These are phyloP conservation scores for Ogataea nakhonphanomensis DNA, from an alignment of 805 yeast species.

Conservation along the genomic window DNA sequence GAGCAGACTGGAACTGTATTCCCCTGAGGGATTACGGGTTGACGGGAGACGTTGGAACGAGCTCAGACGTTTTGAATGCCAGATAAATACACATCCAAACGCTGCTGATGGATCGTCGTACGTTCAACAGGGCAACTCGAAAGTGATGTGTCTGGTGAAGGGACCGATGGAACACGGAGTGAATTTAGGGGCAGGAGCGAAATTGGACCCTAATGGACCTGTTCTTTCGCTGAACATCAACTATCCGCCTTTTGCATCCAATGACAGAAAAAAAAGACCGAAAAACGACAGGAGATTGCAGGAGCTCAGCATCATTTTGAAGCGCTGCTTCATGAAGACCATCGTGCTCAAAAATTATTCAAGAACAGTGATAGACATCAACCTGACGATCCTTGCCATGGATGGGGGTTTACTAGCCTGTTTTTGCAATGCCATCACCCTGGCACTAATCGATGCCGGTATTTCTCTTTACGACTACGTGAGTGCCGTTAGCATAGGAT, in stretches of 20 bases:
- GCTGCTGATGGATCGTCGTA: slow-evolving; percentile 90
- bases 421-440: slow-evolving; percentile 78
- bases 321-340: slow-evolving; percentile 70
- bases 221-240: slow-evolving; percentile 60
- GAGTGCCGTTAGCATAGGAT: slow-evolving; percentile 74
- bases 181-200: slow-evolving; percentile 56
- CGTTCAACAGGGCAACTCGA: slow-evolving; percentile 89
- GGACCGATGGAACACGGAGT: slow-evolving; percentile 73
- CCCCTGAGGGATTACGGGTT: slow-evolving; percentile 90
- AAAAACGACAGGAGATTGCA: slow-evolving; percentile 67
- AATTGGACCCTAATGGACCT: slow-evolving; percentile 49
- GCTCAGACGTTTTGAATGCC: slow-evolving; percentile 74
- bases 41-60: slow-evolving; percentile 98
- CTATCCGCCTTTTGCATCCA: slow-evolving; percentile 77
- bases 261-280: slow-evolving; percentile 64
- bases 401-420: slow-evolving; percentile 87
- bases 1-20: slow-evolving; percentile 70
- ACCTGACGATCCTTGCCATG: slow-evolving; percentile 74
- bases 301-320: slow-evolving; percentile 64
- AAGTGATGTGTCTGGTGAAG: slow-evolving; percentile 75
- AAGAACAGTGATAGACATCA: slow-evolving; percentile 73
- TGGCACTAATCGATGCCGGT: slow-evolving; percentile 93
- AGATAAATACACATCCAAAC: slow-evolving; percentile 82
- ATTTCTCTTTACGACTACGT: slow-evolving; percentile 91
- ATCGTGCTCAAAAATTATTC: slow-evolving; percentile 74